phyloP scores from a whole-genome alignment of 257 asterid genomes.

The Gardenia jasminoides region DNA sequence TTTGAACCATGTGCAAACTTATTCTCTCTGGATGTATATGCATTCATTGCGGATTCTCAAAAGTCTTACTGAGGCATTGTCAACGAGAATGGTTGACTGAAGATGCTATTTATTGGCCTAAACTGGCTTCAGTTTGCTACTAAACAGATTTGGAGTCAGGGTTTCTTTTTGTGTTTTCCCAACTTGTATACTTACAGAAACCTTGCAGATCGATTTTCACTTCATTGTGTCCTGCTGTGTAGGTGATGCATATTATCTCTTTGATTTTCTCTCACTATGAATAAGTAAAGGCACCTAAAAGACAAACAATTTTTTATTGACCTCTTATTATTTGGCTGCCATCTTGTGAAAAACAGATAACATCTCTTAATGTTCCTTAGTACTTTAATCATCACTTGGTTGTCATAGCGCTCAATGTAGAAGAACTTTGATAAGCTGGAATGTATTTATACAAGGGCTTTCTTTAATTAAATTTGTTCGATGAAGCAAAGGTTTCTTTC shows the following conservation, averaged over 20 bases:
- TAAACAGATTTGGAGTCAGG: background rate
- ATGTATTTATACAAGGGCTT: background rate
- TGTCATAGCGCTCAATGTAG: no score
- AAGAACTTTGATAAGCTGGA: background rate
- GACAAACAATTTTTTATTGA: background rate
- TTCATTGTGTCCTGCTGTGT: background rate
- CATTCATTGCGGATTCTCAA: background rate
- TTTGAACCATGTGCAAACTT: background rate
- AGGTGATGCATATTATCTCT: background rate
- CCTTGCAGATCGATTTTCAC: background rate
- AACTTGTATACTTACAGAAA: background rate
- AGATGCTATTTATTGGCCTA: background rate
- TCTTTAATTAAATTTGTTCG: slow-evolving; percentile 1
- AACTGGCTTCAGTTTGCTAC: background rate
- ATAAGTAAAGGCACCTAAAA: background rate
- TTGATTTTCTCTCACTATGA: background rate
- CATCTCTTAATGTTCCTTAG: background rate
- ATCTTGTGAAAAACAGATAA: background rate
- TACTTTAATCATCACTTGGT: background rate
- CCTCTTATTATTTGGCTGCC: background rate
- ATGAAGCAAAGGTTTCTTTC: background rate
- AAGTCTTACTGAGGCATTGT: background rate
- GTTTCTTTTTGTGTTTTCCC: no score
- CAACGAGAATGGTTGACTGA: background rate
- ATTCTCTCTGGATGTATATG: background rate